Evolutionary conservation across 495 filamentous ascomycete species (phyloP).

Genomic region (Tuber umbilicatum): DNA sequence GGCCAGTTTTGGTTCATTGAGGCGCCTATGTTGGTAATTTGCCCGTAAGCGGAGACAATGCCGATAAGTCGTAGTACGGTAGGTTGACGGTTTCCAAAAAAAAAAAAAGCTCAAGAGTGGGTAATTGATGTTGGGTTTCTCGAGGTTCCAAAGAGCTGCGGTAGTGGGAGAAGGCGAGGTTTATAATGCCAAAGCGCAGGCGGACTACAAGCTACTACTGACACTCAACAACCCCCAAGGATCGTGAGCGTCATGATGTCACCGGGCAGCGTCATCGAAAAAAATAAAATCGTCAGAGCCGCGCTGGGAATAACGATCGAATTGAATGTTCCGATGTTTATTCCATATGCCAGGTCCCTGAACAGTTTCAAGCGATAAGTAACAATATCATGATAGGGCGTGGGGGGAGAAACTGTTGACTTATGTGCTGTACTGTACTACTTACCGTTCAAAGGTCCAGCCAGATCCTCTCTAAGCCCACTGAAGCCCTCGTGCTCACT

Average conservation of each 20-base stretch:
- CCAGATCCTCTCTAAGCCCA: neutral
- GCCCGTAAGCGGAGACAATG: neutral
- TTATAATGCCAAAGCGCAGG: neutral
- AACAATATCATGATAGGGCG: neutral
- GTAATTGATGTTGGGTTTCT: neutral
- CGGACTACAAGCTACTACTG: neutral
- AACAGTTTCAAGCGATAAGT: constrained; percentile 3
- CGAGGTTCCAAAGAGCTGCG: neutral
- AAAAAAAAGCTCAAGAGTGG: neutral
- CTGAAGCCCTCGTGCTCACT: neutral
- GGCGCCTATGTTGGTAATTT: constrained; percentile 1
- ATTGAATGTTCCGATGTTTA: constrained; percentile 5
- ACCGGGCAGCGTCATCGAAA: constrained; percentile 1
- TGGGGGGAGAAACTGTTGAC: neutral
- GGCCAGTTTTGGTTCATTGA: neutral
- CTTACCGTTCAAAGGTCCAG: neutral
- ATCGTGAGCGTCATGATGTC: constrained; percentile 6
- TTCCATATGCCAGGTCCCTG: constrained; percentile 5
- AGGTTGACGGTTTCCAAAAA: constrained; percentile 1
- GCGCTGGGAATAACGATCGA: neutral
- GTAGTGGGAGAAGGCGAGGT: neutral
- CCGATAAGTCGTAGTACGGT: neutral
- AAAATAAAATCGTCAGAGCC: constrained; percentile 1
- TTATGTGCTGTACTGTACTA: neutral
- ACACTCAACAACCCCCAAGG: neutral